Evolutionary conservation across 1,139 yeast genomes (phyloP), one percentile per base, ranked within the genome.

Genomic region (Pichia sp.): DNA sequence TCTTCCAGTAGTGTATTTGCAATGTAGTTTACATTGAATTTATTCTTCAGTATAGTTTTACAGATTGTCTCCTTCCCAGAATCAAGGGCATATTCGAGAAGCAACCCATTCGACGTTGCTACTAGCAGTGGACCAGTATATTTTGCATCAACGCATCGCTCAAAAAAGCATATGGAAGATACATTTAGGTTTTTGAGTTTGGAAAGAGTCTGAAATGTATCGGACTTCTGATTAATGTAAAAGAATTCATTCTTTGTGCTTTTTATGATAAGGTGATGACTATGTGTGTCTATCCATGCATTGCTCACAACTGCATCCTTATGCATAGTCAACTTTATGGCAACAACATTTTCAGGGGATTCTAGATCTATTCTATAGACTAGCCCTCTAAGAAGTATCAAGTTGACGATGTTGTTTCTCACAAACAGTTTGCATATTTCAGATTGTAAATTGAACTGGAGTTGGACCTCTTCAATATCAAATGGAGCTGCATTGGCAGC

Each of bases 291-390:
- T 29, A 68, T 54, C 46, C 58, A 73, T 4, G 74, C 56, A 26
- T 54, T 48, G 16, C 55, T 55, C 25, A 74, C 61, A 6, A 16
- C 11, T 38, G 47, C 37, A 37, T 48, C 47, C 22, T 46, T 48
- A 25, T 45, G 46, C 1, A 61, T 50, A 1, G 58, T 50, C 8
- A 50, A 29, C n/a, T 51, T 55, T 3, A 63, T 44, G 18, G 49
- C 52, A 16, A 64, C 66, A 8, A 76, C 74, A 7, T 62, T 60
- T 32, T 74, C 72, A 0, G 83, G 83, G 37, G 63, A 64, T 34
- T 69, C 71, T 39, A 75, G 53, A 44, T 75, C 74, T 24, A 75
- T 74, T 24, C 77, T 56, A 40, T 71, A 65, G 20, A 75, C 57
- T 16, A 62, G 48, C 1, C 74, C 72, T 4, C 63, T 56, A 33